Evolutionary conservation across 2,329 filamentous ascomycete species (phyloP).

Genomic region (Penicillium sp.): DNA sequence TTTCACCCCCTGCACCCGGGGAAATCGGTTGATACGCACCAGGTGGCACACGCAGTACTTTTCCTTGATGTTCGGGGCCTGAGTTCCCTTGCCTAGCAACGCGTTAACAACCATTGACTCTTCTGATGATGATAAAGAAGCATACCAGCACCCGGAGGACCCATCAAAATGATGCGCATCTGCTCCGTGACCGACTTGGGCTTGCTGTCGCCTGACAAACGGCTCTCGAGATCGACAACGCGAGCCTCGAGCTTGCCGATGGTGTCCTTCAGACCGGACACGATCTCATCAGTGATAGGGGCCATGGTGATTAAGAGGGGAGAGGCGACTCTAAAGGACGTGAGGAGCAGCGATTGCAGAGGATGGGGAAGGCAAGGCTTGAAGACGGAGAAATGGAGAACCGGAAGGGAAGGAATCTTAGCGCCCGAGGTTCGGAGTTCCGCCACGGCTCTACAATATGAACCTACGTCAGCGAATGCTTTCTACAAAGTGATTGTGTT

Average conservation of each 20-base stretch:
- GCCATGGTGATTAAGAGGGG: constrained; percentile 64
- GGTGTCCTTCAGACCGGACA: constrained; percentile 80
- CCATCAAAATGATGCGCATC: constrained; percentile 96
- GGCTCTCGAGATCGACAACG: constrained; percentile 79
- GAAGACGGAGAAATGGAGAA: constrained; percentile 27
- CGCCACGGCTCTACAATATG: not conserved
- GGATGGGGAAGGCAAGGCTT: constrained; percentile 15
- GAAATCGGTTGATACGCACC: constrained; percentile 54
- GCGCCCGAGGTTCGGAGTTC: constrained; percentile 34
- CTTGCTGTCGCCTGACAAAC: constrained; percentile 56
- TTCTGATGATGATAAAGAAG: not conserved
- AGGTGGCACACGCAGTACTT: constrained; percentile 96
- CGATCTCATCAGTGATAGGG: constrained; percentile 74
- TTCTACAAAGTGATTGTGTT: not conserved
- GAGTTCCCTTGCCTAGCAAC: constrained; percentile 87
- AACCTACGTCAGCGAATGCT: not conserved
- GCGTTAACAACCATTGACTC: constrained; percentile 16
- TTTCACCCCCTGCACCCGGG: not conserved
- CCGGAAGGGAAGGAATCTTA: constrained; percentile 26
- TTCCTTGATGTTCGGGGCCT: constrained; percentile 97
- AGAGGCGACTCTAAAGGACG: constrained; percentile 21
- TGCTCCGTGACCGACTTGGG: constrained; percentile 56
- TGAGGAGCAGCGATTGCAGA: constrained; percentile 17
- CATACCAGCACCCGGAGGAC: constrained; percentile 91
- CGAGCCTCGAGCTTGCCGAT: constrained; percentile 81